These are phyloP conservation scores for Fonsecaea monophora DNA, from an alignment of 2,329 filamentous ascomycete genomes.

Conservation along the genomic window DNA sequence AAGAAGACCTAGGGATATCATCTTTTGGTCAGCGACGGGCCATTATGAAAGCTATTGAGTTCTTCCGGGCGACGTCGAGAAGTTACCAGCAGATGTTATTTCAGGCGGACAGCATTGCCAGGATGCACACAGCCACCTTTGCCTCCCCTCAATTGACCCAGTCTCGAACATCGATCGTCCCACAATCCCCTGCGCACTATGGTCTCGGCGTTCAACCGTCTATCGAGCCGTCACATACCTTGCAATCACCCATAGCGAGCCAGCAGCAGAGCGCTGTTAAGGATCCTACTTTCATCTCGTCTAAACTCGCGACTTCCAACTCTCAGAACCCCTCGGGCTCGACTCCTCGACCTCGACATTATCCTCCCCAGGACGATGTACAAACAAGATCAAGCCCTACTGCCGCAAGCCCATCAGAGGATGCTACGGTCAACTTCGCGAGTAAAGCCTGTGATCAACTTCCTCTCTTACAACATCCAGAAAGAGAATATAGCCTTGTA, in stretches of 20 bases:
- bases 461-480: background rate
- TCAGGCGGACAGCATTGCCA: constrained; percentile 21
- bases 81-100: constrained; percentile 51
- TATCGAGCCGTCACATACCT: constrained; percentile 8
- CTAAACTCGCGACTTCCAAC: background rate
- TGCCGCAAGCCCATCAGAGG: background rate
- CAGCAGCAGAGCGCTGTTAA: constrained; percentile 2
- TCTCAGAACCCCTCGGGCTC: background rate
- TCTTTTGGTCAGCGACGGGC: constrained; percentile 64
- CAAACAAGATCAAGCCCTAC: background rate
- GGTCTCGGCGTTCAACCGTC: constrained; percentile 25
- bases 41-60: constrained; percentile 64
- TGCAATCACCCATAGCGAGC: constrained; percentile 15
- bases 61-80: constrained; percentile 61
- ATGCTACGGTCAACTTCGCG: background rate
- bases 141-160: constrained; percentile 26
- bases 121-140: constrained; percentile 22
- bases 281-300: background rate
- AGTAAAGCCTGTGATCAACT: background rate
- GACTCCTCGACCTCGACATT: background rate
- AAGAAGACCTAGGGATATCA: constrained; percentile 64
- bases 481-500: background rate
- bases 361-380: background rate
- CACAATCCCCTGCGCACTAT: constrained; percentile 19
- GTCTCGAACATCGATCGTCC: constrained; percentile 18